phyloP scores from a whole-genome alignment of 139 green algal genomes.

The Coelastrella sp. region DNA sequence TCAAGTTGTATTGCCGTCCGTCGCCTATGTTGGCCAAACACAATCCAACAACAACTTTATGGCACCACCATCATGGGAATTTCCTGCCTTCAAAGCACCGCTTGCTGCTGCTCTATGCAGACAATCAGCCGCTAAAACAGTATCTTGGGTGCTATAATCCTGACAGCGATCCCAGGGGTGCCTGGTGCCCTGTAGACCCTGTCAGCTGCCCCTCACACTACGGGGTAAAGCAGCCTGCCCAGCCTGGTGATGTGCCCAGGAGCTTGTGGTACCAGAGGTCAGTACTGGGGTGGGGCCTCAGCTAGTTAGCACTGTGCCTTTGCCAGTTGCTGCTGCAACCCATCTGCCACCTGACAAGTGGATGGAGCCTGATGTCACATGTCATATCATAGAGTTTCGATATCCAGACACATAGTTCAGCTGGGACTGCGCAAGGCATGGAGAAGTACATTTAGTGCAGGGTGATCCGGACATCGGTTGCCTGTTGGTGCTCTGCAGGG shows the following conservation, averaged over 20 bases:
- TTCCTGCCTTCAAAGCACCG: no score
- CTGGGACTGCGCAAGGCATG: no score
- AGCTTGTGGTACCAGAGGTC: background rate
- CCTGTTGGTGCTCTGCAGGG: background rate
- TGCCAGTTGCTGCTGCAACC: no score
- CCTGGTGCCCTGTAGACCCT: conserved; percentile 18
- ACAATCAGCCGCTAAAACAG: background rate
- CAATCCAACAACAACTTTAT: no score
- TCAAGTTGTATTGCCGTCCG: no score
- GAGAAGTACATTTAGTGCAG: no score
- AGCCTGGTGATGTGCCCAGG: background rate
- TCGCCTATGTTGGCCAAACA: no score
- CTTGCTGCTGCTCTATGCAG: background rate
- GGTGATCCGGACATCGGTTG: background rate
- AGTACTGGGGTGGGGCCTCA: background rate
- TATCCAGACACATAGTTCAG: no score
- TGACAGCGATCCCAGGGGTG: background rate
- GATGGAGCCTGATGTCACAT: no score
- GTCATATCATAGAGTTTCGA: no score
- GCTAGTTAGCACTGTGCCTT: background rate
- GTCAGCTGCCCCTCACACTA: conserved; percentile 17
- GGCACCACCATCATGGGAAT: no score
- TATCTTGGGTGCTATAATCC: conserved; percentile 3
- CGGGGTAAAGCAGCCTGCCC: background rate
- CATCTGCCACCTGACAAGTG: no score